Evolutionary conservation across 2,329 filamentous ascomycete genomes (phyloP), one percentile per base, ranked within the genome.

Genomic region (Aspergillus cejpii): DNA sequence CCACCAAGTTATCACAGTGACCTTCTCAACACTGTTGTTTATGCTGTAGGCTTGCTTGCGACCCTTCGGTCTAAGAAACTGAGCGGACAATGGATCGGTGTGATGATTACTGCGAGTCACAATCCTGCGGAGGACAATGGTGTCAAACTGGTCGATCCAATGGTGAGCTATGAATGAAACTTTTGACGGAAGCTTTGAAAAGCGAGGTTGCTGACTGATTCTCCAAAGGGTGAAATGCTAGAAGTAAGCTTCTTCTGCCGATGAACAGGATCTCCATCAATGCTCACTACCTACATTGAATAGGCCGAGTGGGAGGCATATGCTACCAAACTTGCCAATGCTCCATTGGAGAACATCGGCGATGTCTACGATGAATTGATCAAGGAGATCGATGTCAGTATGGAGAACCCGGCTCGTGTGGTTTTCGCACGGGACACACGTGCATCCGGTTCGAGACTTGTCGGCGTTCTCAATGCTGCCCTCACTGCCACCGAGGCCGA

Each of bases 91-190:
- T 85, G 87, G 58, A 94, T 98, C 62, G 92, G 92, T 62, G 84
- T 98, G 56, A 95, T 95, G 89, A 86, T 95, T 67, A 95, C 89
- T 33, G 89, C 89, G 51, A 94, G 87, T 61, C 89, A 95, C 75
- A 95, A 95, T 70, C 87, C 87, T 14, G 84, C 89, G 26, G 77
- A 81, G 57, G 89, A 95, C 70, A 95, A 95, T 67, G 89, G 89
- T 41, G 85, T 95, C 66, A 95, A 95, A 77, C 81, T 98, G 56
- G 88, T 98, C 52, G 92, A 98, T 68, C 92, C 92, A 10, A 85
- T 94, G 83, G 79, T 82, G 46, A 54, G 62, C 58, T 23, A 15
- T 37, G 23, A 15, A 39, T 15, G 20, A n/a, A 17, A 14, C 17
- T 31, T 27, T 40, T 33, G 10, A 34, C 5, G 15, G 15, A 10